Evolutionary conservation across 306 rosid genomes (phyloP).

Genomic region (Senna tora): DNA sequence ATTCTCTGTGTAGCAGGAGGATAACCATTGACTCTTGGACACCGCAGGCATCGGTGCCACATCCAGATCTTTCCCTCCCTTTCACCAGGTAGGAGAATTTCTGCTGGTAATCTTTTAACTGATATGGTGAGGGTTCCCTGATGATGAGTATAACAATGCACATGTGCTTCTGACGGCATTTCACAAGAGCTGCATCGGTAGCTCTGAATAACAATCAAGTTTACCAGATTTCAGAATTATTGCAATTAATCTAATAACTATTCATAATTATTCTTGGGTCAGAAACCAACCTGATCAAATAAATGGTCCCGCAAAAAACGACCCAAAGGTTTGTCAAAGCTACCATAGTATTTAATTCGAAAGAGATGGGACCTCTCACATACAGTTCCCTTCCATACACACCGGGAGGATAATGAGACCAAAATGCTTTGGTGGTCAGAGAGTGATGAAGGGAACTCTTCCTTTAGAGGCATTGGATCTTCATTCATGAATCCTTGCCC

Average conservation of each 20-base stretch:
- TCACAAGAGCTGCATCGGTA: conserved; percentile 81
- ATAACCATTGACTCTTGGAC: conserved; percentile 87
- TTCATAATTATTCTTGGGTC: conserved; percentile 19
- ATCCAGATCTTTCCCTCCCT: conserved; percentile 98
- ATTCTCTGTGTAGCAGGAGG: conserved; percentile 94
- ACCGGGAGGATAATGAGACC: conserved; percentile 93
- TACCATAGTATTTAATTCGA: conserved; percentile 96
- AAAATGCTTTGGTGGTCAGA: conserved; percentile 95
- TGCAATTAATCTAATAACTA: conserved; percentile 28
- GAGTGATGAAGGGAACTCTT: conserved; percentile 89
- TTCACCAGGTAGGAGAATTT: conserved; percentile 83
- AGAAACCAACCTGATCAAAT: conserved; percentile 81
- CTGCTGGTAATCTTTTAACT: conserved; percentile 76
- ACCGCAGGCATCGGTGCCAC: conserved; percentile 98
- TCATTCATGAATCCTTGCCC: conserved; percentile 45
- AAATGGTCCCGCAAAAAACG: conserved; percentile 87
- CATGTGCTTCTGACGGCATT: conserved; percentile 98
- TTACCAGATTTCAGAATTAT: conserved; percentile 33
- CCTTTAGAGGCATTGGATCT: conserved; percentile 51
- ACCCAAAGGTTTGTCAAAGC: conserved; percentile 90
- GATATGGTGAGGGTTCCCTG: conserved; percentile 98
- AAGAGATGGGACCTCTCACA: conserved; percentile 96
- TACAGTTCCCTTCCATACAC: conserved; percentile 96
- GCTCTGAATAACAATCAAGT: conserved; percentile 54
- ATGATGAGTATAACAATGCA: conserved; percentile 91